Evolutionary conservation across 441 rosid genomes (phyloP), one percentile per base, ranked within the genome.

Genomic region (Oxalis stricta): DNA sequence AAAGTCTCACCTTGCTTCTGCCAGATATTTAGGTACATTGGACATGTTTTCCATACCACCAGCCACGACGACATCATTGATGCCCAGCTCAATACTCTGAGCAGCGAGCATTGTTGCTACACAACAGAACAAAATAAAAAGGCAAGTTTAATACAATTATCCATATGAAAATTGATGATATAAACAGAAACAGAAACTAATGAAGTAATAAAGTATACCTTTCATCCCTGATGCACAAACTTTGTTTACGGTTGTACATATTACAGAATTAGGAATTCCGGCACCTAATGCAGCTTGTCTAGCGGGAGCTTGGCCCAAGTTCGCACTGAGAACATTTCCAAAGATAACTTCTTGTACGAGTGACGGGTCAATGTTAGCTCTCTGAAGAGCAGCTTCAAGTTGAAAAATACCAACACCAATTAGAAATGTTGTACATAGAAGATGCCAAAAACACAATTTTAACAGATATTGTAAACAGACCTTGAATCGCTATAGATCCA

Each of bases 1-100:
- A 21, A 55, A n/a, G n/a, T n/a, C n/a, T n/a, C n/a, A 82, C 98
- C 98, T 86, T 30, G 95, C 99, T 65, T 86, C 96, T 26, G 81
- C 82, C 30, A 91, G 34, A 56, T 91, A 91, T 46, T 91, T 91
- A n/a, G 95, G 99, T 15, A 53, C 79, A 60, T 75, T 91, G 8
- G 99, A 91, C 96, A 91, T 91, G 76, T 74, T 86, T 64, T 91
- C 96, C 96, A 83, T 91, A 65, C 99, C 99, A 59, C 96, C 96
- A 15, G 99, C 87, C 53, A 91, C 95, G 40, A 86, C 91, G 20
- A 86, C 73, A 17, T 91, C 93, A 59, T 86, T 86, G 66, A 91
- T 69, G 45, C 99, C 93, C 60, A 91, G 58, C 64, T 86, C 95
- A 38, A 91, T 81, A 66, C 88, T 83, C 68, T 91, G 96, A 38